Percentiles rank a stretch among this genome's conserved stretches.
phyloP scores from a whole-genome alignment of 441 rosid species.

The Theobroma grandiflorum region DNA sequence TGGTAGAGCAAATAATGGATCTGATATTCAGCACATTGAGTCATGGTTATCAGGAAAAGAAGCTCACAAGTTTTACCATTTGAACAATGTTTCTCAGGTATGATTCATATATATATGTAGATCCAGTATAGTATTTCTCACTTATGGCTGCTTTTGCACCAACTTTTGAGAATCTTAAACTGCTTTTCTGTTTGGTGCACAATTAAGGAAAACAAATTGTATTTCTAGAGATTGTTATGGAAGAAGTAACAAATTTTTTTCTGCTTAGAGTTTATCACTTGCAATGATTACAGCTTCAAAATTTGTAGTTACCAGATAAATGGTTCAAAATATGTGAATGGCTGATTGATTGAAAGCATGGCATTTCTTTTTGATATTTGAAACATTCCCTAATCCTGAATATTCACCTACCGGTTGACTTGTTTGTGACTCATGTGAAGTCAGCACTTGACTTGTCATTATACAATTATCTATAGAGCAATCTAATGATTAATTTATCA shows the following conservation, averaged over 20 bases:
- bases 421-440: background rate
- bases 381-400: background rate
- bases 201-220: background rate
- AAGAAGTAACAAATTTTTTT: background rate
- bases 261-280: conserved; percentile 6
- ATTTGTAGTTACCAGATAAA: background rate
- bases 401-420: background rate
- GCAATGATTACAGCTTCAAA: conserved; percentile 13
- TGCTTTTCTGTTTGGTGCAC: background rate
- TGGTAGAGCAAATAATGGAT: conserved; percentile 58
- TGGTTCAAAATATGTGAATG: background rate
- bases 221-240: background rate
- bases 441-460: no score
- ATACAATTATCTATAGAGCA: background rate
- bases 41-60: conserved; percentile 50
- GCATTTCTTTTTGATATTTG: background rate
- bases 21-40: conserved; percentile 47
- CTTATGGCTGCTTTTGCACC: background rate
- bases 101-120: background rate
- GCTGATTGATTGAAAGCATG: background rate
- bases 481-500: background rate
- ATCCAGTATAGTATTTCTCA: background rate
- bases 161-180: background rate
- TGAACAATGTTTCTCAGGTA: conserved; percentile 84
- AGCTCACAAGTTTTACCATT: conserved; percentile 73